Evolutionary conservation across 2,329 filamentous ascomycete genomes (phyloP).

Genomic region (Beauveria bassiana): DNA sequence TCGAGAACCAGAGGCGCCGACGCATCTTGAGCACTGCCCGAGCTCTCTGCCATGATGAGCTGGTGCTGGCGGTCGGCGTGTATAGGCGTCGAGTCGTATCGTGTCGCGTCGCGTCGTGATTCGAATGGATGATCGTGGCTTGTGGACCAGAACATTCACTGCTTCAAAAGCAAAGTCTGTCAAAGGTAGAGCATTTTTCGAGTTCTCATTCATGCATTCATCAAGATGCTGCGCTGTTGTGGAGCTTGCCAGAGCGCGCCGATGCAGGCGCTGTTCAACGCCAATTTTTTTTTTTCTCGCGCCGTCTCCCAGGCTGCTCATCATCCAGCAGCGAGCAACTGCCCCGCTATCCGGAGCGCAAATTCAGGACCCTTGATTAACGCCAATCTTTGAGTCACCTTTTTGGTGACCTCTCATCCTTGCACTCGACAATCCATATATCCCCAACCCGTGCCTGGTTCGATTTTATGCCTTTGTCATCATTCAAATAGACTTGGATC

Average conservation of each 20-base stretch:
- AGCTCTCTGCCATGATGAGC: not conserved
- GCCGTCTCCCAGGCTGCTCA: not conserved
- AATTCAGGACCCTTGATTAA: slow-evolving; percentile 7
- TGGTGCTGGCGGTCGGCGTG: not conserved
- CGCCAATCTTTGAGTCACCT: slow-evolving; percentile 3
- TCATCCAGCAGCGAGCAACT: not conserved
- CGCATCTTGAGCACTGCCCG: not conserved
- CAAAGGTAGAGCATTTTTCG: not conserved
- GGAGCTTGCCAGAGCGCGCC: slow-evolving; percentile 3
- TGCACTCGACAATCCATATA: not conserved
- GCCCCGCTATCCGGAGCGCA: slow-evolving; percentile 20
- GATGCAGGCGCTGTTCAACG: not conserved
- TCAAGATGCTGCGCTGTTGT: not conserved
- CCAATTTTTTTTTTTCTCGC: not conserved
- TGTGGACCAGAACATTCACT: not conserved
- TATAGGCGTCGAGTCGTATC: not conserved
- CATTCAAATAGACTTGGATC: not conserved
- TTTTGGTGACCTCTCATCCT: not conserved
- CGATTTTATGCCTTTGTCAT: not conserved
- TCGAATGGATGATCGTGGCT: not conserved
- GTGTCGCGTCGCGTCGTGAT: not conserved
- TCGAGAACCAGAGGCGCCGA: slow-evolving; percentile 15
- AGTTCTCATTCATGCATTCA: not conserved
- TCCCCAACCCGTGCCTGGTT: not conserved
- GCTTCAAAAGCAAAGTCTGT: not conserved